Conservation (phyloP, 2,329 filamentous ascomycete species). For the Polytolypa hystricis region DNA sequence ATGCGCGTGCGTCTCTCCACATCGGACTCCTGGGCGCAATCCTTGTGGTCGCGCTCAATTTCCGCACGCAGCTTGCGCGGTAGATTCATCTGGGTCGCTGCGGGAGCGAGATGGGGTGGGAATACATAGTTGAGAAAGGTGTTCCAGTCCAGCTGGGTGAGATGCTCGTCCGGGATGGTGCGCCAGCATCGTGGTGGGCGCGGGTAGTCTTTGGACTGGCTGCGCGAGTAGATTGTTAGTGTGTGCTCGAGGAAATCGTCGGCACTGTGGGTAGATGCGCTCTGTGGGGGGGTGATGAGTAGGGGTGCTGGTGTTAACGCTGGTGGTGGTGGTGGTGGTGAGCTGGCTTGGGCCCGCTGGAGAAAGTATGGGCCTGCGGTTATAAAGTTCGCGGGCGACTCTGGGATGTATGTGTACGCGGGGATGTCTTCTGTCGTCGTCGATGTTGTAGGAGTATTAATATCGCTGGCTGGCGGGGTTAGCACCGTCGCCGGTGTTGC, state of each 20-base stretch:
- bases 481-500: conserved; percentile 1
- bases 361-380: conserved; percentile 31
- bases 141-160: conserved; percentile 34
- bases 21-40: conserved; percentile 31
- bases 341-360: no score
- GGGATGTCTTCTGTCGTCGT: no score
- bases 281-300: conserved; percentile 13
- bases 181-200: conserved; percentile 32
- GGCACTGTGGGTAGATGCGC: no score
- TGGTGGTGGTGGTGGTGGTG: no score
- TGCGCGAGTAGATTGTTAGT: conserved; percentile 30
- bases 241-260: conserved; percentile 23
- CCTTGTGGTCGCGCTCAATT: conserved; percentile 31
- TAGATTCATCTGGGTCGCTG: conserved; percentile 25
- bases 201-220: conserved; percentile 31
- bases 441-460: no score
- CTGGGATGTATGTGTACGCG: conserved; percentile 1
- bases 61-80: conserved; percentile 29
- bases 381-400: conserved; percentile 7
- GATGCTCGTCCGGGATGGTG: conserved; percentile 20
- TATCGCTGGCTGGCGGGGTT: conserved; percentile 14
- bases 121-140: conserved; percentile 33
- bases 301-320: conserved; percentile 1
- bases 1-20: conserved; percentile 29
- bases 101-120: conserved; percentile 27